Evolutionary conservation across 345 rosid genomes (phyloP).

Genomic region (Sonneratia alba): DNA sequence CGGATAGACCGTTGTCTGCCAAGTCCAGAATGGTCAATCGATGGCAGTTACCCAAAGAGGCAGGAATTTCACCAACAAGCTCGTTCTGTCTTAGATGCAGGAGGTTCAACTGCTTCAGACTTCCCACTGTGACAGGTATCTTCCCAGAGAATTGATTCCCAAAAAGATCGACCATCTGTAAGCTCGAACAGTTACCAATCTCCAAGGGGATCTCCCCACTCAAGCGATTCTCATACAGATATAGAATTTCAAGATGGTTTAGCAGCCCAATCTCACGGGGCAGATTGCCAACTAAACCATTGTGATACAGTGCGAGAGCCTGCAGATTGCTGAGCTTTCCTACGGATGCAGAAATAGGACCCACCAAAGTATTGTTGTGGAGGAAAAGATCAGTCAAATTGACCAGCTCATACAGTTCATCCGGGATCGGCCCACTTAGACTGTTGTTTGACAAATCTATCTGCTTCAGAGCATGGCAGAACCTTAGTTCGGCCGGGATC

Average conservation of each 20-base stretch:
- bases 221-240: conserved; percentile 62
- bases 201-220: conserved; percentile 66
- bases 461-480: conserved; percentile 49
- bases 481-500: conserved; percentile 52
- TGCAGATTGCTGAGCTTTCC: conserved; percentile 62
- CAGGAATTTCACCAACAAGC: conserved; percentile 57
- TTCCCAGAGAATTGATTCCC: conserved; percentile 70
- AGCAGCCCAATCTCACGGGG: conserved; percentile 61
- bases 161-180: conserved; percentile 67
- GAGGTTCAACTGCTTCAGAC: conserved; percentile 37
- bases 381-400: conserved; percentile 61
- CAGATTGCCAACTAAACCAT: conserved; percentile 56
- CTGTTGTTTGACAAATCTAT: conserved; percentile 79
- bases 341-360: conserved; percentile 49
- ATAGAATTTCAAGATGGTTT: conserved; percentile 43
- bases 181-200: conserved; percentile 73
- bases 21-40: conserved; percentile 66
- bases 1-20: conserved; percentile 72
- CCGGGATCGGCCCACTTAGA: conserved; percentile 59
- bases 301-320: conserved; percentile 62
- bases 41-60: conserved; percentile 58
- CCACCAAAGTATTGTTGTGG: conserved; percentile 79
- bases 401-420: conserved; percentile 36
- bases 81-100: conserved; percentile 85
- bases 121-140: conserved; percentile 57